Percentiles rank a stretch among this genome's conserved stretches.
Evolutionary conservation across 768 basidiomycete genomes (phyloP).

Genomic region (Termitomyces sp.): DNA sequence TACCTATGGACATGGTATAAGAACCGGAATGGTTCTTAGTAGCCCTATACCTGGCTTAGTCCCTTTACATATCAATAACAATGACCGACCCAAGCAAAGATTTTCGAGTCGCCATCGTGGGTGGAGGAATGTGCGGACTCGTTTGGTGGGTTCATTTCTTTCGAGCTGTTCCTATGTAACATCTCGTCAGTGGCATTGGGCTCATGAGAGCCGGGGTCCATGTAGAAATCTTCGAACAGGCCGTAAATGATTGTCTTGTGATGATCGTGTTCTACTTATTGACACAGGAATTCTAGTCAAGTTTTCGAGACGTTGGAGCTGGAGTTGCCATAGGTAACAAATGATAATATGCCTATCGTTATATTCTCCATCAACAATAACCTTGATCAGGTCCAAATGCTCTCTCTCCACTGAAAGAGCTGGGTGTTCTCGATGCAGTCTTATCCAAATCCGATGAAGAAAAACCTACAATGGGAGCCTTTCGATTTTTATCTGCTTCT

Average conservation of each 20-base stretch:
- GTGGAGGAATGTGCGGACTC: slow-evolving; percentile 54
- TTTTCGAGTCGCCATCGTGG: slow-evolving; percentile 49
- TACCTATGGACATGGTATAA: not conserved
- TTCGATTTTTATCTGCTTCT: slow-evolving; percentile 40
- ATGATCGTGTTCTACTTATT: not conserved
- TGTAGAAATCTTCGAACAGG: slow-evolving; percentile 49
- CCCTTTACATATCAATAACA: not conserved
- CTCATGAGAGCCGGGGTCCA: slow-evolving; percentile 38
- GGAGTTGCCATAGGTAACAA: slow-evolving; percentile 46
- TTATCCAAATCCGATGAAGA: slow-evolving; percentile 32
- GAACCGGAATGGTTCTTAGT: not conserved
- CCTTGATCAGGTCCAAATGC: slow-evolving; percentile 43
- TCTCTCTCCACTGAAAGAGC: slow-evolving; percentile 37
- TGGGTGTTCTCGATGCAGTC: slow-evolving; percentile 42
- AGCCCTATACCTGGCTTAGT: not conserved
- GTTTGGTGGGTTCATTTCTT: slow-evolving; percentile 27
- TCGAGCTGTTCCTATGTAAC: not conserved
- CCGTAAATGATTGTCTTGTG: slow-evolving; percentile 25
- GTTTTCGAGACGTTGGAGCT: slow-evolving; percentile 51
- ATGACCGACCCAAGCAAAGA: slow-evolving; percentile 25
- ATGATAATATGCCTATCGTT: not conserved
- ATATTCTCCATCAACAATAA: not conserved
- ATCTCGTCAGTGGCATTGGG: slow-evolving; percentile 32
- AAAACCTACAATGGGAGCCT: slow-evolving; percentile 27
- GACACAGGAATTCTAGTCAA: slow-evolving; percentile 26